Base-by-base conservation (phyloP, 2,329 filamentous ascomycete genomes). In the Neophaeococcomyces aloes region DNA sequence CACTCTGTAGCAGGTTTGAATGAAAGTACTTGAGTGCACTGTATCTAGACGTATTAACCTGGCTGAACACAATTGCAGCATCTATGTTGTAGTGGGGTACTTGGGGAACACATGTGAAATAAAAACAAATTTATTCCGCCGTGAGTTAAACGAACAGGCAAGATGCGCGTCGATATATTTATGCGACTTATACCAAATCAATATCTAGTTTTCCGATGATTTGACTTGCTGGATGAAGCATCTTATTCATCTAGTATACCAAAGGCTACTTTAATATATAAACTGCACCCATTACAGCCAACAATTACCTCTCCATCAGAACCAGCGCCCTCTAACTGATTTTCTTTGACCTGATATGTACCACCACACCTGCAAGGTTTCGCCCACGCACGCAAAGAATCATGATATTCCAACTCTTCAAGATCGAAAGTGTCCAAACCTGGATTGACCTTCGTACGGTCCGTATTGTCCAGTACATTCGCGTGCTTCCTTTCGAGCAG, bases 191-290 rank as follows among this genome's bases (percentile, higher is more conserved):
- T n/a, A n/a, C n/a, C n/a, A n/a, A n/a, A n/a, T n/a, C n/a, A n/a
- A n/a, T n/a, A n/a, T n/a, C n/a, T n/a, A n/a, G n/a, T n/a, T 31
- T 30, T 14, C 7, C 18, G 30, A 10, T 7, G 23, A 10, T 27
- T 31, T 39, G 3, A 23, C 17, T 29, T 23, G 14, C 31, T 42
- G 14, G n/a, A 21, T 7, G 4, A 4, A 27, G 13, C 31, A 13
- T 35, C 13, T 10, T 29, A 19, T 35, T 29, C 30, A 10, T 35
- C 17, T 11, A 42, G 11, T n/a, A 21, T 29, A 32, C 68, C 72
- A 65, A 79, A 81, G 50, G 73, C 60, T 34, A 81, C 69, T 57
- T 72, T 72, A 48, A 79, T 65, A 71, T 74, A 79, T 46, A 81
- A 64, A 66, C 76, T 80, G 60, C 77, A 81, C 29, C 77, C 76